Base-by-base conservation (phyloP, 2,329 filamentous ascomycete genomes). In the Botryotinia convoluta region DNA sequence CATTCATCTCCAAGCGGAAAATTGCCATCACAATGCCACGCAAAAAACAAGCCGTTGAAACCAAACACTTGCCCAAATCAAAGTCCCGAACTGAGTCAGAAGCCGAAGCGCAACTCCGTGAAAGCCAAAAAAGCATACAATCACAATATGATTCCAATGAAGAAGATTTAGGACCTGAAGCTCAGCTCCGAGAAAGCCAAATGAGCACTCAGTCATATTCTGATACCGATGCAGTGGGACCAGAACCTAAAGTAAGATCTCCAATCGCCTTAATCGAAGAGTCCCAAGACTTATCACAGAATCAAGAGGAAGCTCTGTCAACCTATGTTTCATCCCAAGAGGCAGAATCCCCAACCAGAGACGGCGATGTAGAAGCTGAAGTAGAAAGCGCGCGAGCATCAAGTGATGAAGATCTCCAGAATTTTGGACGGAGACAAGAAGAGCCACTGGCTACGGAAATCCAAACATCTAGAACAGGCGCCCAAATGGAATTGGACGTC, bases 331-430 rank as follows among this genome's bases (percentile, higher is more conserved):
- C 51, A 3, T 1, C 51, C 6, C 26, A 18, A 29, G n/a, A 18
- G n/a, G 3, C 1, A n/a, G n/a, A 1, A 54, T 7, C 14, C 8
- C 5, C 5, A 4, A 29, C 14, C 14, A 14, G 4, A 8, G 14
- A 18, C 0, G 51, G 18, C 1, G 51, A 8, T 3, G 2, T 54
- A 29, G 5, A 18, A 18, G n/a, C 14, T n/a, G 48, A 16, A 54
- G 1, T 5, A 14, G 48, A 54, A 18, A 29, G 26, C 14, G 51
- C n/a, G 5, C 51, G 2, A 7, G n/a, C 5, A 0, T 29, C 3
- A 18, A 54, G n/a, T 29, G 51, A 54, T 54, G n/a, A 29, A 54
- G 51, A 29, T 29, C 12, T 4, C n/a, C 26, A 54, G 51, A 9
- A 29, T 54, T 1, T 3, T 29, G 14, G 51, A 29, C n/a, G 7